Percentiles rank a stretch among this genome's conserved stretches.
phyloP scores from a whole-genome alignment of 768 basidiomycete species.

The Termitomyces titanicus region DNA sequence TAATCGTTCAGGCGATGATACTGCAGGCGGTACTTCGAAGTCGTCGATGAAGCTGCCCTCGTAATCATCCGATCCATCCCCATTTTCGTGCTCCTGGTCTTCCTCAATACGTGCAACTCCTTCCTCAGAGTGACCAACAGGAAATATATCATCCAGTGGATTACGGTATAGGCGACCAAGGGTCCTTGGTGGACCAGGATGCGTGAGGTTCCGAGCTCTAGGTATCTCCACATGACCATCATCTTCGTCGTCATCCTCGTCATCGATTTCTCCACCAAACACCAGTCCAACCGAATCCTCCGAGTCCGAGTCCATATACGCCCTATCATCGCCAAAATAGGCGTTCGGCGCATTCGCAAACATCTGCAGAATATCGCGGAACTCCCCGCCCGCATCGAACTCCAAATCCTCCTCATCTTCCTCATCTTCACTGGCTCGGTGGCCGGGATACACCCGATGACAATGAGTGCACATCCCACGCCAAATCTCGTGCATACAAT shows the following conservation, averaged over 20 bases:
- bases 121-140: conserved; percentile 13
- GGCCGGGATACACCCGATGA: conserved; percentile 55
- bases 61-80: conserved; percentile 36
- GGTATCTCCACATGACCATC: not conserved
- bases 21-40: conserved; percentile 18
- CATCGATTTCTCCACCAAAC: not conserved
- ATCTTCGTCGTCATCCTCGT: not conserved
- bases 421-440: conserved; percentile 35
- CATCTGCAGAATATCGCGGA: conserved; percentile 4
- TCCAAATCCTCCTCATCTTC: conserved; percentile 35
- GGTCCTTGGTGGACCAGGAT: not conserved
- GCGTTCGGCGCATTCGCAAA: not conserved
- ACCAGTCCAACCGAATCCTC: not conserved
- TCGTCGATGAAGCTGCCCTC: conserved; percentile 61
- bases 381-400: conserved; percentile 14
- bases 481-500: conserved; percentile 79
- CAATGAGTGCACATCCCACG: conserved; percentile 64
- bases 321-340: not conserved
- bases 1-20: not conserved
- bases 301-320: not conserved
- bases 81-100: conserved; percentile 12
- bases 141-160: not conserved
- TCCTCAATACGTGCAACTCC: conserved; percentile 10
- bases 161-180: not conserved
- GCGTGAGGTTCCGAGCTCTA: not conserved